Evolutionary conservation across 2,329 filamentous ascomycete genomes (phyloP), one percentile per base, ranked within the genome.

Genomic region (Colletotrichum costaricense): DNA sequence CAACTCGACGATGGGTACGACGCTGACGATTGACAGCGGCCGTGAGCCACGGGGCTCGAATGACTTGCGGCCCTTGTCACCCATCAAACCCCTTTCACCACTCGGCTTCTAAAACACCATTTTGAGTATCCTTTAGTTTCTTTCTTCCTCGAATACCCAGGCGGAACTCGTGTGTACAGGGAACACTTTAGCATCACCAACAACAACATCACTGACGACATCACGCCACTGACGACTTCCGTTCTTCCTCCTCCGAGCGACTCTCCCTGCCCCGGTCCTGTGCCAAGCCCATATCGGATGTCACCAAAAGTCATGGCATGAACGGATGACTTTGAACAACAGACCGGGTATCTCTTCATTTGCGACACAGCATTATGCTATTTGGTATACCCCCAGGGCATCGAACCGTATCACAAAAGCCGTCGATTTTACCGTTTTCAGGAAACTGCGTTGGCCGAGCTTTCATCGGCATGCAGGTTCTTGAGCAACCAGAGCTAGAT

Each of bases 81-180:
- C 91, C 5, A 92, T 93, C 78, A 90, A 91, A 80, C 91, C 91
- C 55, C 81, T 93, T 59, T 93, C 90, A 46, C 91, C 91, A 14
- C 83, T 92, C 78, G 88, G 89, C 74, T 88, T 92, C 76, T 89
- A 81, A 81, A 75, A 57, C 42, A 22, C 26, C 6, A 8, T 35
- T 58, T 19, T 46, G 57, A 57, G 66, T 33, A 52, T 65, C 70
- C 63, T 68, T 76, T 66, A 76, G 65, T 75, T 77, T 63, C 52
- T 69, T 76, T 74, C 57, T 58, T 62, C 69, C 54, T 66, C 60
- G 35, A 72, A 69, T 69, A 72, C 71, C 73, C 75, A 67, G 66
- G 73, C 70, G 73, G 67, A 69, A 59, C 64, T 69, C 62, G 70
- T 63, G 60, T 70, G 66, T 64, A 70, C 63, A 64, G 67, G 72